phyloP scores from a whole-genome alignment of 164 flowering plant species.

The Tetrastigma voinierianum region DNA sequence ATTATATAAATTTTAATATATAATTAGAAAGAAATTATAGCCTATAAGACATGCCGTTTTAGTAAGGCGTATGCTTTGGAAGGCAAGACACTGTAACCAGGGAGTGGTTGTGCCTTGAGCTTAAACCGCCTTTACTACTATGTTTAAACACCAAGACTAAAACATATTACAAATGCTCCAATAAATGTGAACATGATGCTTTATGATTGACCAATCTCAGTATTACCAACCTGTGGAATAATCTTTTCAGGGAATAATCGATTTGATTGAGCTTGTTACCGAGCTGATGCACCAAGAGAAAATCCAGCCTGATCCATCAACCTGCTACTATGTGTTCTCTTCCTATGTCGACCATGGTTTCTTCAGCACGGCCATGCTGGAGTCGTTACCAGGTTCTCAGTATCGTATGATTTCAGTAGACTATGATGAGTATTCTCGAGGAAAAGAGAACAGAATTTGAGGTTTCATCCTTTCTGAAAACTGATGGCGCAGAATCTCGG shows the following conservation, averaged over 20 bases:
- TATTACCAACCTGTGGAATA: not conserved
- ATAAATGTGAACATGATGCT: not conserved
- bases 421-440: constrained; percentile 23
- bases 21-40: too few relatives aligned
- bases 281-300: constrained; percentile 68
- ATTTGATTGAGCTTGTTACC: constrained; percentile 62
- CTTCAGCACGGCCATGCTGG: constrained; percentile 61
- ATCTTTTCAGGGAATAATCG: constrained; percentile 61
- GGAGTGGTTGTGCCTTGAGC: too few relatives aligned
- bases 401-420: constrained; percentile 68
- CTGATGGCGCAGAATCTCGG: constrained; percentile 41
- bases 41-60: too few relatives aligned
- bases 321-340: constrained; percentile 61
- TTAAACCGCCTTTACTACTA: too few relatives aligned
- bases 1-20: too few relatives aligned
- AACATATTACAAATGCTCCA: too few relatives aligned
- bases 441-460: constrained; percentile 39
- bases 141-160: too few relatives aligned
- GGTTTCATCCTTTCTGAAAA: constrained; percentile 54
- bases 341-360: constrained; percentile 52
- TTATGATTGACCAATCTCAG: not conserved
- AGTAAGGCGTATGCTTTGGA: too few relatives aligned
- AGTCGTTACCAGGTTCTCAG: constrained; percentile 88
- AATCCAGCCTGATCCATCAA: constrained; percentile 73
- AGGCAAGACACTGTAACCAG: too few relatives aligned